Evolutionary conservation across 2,329 filamentous ascomycete genomes (phyloP).

Genomic region (Chrysosphaeria jannelii): DNA sequence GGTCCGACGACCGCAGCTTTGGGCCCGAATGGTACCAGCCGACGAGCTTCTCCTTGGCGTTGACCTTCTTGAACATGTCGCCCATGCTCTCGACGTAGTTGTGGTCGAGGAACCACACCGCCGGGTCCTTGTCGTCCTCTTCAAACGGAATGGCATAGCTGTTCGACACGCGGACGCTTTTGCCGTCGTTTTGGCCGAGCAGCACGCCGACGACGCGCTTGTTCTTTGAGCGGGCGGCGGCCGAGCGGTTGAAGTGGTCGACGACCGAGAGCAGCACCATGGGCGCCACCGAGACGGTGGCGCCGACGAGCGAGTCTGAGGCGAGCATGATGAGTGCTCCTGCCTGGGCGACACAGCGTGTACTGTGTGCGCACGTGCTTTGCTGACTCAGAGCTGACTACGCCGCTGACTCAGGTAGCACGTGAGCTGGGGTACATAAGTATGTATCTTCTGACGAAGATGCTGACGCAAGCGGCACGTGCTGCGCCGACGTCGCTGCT

Average conservation of each 20-base stretch:
- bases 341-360: too few relatives aligned
- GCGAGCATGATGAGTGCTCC: too few relatives aligned
- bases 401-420: too few relatives aligned
- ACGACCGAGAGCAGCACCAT: constrained; percentile 91
- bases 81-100: constrained; percentile 99
- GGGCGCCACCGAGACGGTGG: constrained; percentile 88
- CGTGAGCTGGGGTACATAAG: too few relatives aligned
- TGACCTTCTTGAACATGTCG: constrained; percentile 99
- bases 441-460: too few relatives aligned
- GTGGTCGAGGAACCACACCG: constrained; percentile 97
- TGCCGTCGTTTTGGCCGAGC: constrained; percentile 83
- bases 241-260: constrained; percentile 90
- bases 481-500: too few relatives aligned
- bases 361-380: too few relatives aligned
- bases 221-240: constrained; percentile 56
- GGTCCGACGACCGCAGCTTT: constrained; percentile 81
- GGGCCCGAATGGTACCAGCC: constrained; percentile 98
- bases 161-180: constrained; percentile 91
- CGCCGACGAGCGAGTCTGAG: constrained; percentile 78
- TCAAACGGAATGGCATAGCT: constrained; percentile 97
- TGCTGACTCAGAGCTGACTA: too few relatives aligned
- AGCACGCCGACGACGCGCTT: constrained; percentile 82
- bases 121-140: constrained; percentile 94
- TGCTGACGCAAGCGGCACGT: too few relatives aligned
- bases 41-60: constrained; percentile 93